Base-by-base conservation (phyloP, 805 yeast species). In the Kuraishia capsulata region DNA sequence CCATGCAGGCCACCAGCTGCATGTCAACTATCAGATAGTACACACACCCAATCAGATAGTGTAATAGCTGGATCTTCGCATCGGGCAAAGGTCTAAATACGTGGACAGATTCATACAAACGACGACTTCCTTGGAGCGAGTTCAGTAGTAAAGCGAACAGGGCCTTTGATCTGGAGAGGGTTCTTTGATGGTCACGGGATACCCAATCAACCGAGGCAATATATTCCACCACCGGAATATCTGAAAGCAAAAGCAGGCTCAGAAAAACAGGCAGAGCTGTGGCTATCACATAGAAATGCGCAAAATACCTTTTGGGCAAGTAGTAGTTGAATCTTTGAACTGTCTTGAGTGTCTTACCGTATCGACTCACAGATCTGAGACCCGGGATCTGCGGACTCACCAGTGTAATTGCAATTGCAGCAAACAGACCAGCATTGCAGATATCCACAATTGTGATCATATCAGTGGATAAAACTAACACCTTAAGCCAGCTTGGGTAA, bases 231-330 rank as follows among this genome's bases (percentile, higher is more conserved):
- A 40, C 18, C 26, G 30, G 30, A 30, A 28, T 35, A 26, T 16
- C 33, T 19, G 13, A 34, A 17, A 33, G 31, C 36, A 25, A 48
- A 10, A 17, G 17, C 19, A 42, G 24, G 16, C 54, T 42, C 10
- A 50, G 49, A 2, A 48, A 19, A 0, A 51, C 4, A 3, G 67
- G 54, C 25, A 67, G 44, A 0, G 53, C 20, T 1, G 65, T 47
- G 14, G 77, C 67, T 14, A 73, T 36, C 4, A 71, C 41, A 53
- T 83, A 83, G 47, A 76, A 83, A 48, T 82, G 87, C 2, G 60
- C 49, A 49, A 83, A 83, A 67, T 69, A 75, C 10, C 66, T 44
- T 50, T 80, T 82, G 0, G 87, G 84, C 1, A 81, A 80, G 10
- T 76, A 73, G 33, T 33, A 39, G 38, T 24, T 23, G 13, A 16